These are phyloP conservation scores for Mucor plumbeus DNA, from an alignment of 371 early-diverging fungal genomes.

Conservation along the genomic window DNA sequence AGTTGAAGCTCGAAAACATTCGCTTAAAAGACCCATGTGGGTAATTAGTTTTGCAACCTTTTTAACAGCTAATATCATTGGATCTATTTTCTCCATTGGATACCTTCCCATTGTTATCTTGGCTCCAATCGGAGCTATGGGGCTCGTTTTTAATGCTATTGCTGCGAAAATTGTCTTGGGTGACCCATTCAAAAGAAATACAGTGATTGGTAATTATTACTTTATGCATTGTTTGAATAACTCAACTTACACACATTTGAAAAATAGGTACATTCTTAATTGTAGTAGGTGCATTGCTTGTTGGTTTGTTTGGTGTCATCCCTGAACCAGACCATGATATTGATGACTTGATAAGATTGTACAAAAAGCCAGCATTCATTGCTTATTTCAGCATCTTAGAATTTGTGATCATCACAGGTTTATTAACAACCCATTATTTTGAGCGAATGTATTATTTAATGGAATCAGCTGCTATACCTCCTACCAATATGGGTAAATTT, in stretches of 20 bases:
- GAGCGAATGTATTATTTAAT: conserved; percentile 45
- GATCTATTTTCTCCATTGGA: conserved; percentile 78
- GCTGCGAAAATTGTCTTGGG: conserved; percentile 73
- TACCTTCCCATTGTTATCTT: conserved; percentile 84
- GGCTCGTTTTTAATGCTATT: conserved; percentile 79
- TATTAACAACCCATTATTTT: conserved; percentile 58
- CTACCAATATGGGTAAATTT: conserved; percentile 24
- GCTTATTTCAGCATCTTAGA: conserved; percentile 70
- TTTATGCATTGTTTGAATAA: background rate
- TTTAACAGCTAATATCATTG: conserved; percentile 70
- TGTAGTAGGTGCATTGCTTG: conserved; percentile 69
- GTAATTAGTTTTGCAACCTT: conserved; percentile 62
- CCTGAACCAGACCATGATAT: conserved; percentile 77
- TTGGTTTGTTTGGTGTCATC: conserved; percentile 79
- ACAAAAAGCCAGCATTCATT: conserved; percentile 75
- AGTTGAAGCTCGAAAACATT: conserved; percentile 54
- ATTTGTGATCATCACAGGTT: conserved; percentile 53
- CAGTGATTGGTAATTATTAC: conserved; percentile 53
- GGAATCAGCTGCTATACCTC: conserved; percentile 32
- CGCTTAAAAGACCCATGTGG: conserved; percentile 50
- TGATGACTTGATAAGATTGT: conserved; percentile 71
- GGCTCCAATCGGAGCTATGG: conserved; percentile 82
- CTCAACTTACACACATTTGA: background rate
- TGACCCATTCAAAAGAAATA: conserved; percentile 68
- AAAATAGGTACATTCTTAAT: conserved; percentile 71